Evolutionary conservation across 2,329 filamentous ascomycete genomes (phyloP).

Genomic region (Cyphellophora attinorum): DNA sequence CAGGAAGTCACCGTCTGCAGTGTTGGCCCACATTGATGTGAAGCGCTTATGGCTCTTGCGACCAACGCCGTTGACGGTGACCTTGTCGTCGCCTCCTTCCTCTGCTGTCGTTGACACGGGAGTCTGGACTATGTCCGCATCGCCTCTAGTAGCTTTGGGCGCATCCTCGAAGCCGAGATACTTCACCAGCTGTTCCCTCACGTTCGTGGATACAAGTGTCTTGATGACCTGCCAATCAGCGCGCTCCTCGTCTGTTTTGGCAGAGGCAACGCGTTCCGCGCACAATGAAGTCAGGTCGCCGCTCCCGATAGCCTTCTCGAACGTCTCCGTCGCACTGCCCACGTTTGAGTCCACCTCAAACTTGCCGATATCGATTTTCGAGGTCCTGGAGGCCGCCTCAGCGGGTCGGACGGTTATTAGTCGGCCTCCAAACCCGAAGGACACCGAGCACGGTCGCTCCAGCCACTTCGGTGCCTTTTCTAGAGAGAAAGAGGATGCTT

Average conservation of each 20-base stretch:
- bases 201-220: conserved; percentile 73
- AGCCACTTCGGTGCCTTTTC: conserved; percentile 83
- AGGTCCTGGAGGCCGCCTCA: conserved; percentile 52
- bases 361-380: conserved; percentile 73
- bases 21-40: conserved; percentile 72
- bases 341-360: conserved; percentile 83
- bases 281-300: conserved; percentile 74
- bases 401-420: conserved; percentile 62
- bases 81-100: conserved; percentile 28
- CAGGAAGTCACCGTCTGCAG: conserved; percentile 71
- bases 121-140: conserved; percentile 27
- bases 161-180: conserved; percentile 75
- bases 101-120: conserved; percentile 25
- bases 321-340: conserved; percentile 72
- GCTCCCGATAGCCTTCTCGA: conserved; percentile 69
- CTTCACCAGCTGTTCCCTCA: conserved; percentile 75
- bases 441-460: conserved; percentile 71
- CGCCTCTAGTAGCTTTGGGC: conserved; percentile 43
- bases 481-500: conserved; percentile 81
- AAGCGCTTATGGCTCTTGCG: conserved; percentile 52
- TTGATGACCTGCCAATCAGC: conserved; percentile 93
- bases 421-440: conserved; percentile 94
- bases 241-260: conserved; percentile 82
- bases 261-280: conserved; percentile 63
- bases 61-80: conserved; percentile 38